Evolutionary conservation across 2,329 filamentous ascomycete genomes (phyloP).

Genomic region (Immersiporthe knoxdaviesiana): DNA sequence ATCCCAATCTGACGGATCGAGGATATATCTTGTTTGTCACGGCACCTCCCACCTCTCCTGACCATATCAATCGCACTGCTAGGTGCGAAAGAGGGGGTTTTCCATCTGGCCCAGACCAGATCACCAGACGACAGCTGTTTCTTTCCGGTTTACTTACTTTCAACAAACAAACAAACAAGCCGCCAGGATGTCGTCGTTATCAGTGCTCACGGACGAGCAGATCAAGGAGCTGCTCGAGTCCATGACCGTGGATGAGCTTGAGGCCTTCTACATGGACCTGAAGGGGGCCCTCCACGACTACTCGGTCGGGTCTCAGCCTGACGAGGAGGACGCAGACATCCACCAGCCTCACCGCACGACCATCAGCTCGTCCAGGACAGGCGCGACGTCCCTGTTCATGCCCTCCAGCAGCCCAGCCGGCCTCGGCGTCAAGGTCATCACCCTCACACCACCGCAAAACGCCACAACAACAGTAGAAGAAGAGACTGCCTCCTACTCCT

Average conservation of each 20-base stretch:
- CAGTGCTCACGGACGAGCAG: conserved; percentile 61
- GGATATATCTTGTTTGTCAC: too few species aligned
- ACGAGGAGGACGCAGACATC: conserved; percentile 47
- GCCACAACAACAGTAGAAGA: conserved; percentile 31
- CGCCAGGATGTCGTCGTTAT: conserved; percentile 57
- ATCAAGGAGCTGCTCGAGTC: conserved; percentile 58
- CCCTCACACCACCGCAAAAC: conserved; percentile 52
- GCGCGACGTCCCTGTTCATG: conserved; percentile 72
- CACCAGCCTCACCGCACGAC: conserved; percentile 60
- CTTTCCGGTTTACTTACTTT: background rate
- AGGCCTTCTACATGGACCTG: conserved; percentile 53
- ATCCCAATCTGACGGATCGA: background rate
- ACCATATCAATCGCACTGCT: background rate
- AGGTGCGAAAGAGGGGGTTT: background rate
- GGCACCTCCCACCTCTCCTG: background rate
- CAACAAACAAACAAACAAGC: background rate
- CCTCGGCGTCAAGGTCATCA: conserved; percentile 75
- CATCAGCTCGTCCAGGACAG: conserved; percentile 51
- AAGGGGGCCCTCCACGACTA: conserved; percentile 62
- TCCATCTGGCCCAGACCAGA: background rate
- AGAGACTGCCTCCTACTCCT: conserved; percentile 24
- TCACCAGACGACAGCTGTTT: background rate
- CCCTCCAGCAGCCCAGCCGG: conserved; percentile 66
- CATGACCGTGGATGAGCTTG: conserved; percentile 56
- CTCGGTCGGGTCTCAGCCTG: conserved; percentile 56